A percentile compares a stretch with the other conserved stretches of the same genome.
Conservation (phyloP, 768 basidiomycete species). For the Kwoniella heveanensis region DNA sequence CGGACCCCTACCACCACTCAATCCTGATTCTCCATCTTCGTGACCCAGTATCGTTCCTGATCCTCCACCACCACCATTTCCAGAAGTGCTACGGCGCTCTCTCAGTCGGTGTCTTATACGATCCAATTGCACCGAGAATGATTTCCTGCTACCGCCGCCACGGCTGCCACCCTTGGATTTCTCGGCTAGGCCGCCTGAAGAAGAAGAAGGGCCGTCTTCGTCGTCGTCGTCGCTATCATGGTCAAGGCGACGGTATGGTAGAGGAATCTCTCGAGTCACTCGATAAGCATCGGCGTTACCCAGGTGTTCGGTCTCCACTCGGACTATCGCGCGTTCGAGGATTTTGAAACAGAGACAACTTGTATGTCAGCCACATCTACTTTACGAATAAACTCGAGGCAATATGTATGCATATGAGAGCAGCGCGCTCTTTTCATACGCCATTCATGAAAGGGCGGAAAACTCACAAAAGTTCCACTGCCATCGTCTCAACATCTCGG, state of each 20-base stretch:
- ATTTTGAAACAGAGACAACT: no score
- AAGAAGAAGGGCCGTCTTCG: slow-evolving; percentile 24
- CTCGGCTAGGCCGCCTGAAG: background rate
- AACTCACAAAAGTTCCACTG: slow-evolving; percentile 92
- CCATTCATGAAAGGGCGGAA: no score
- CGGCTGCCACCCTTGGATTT: background rate
- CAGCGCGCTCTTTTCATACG: no score
- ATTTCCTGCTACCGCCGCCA: slow-evolving; percentile 4
- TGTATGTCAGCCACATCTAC: no score
- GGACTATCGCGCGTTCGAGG: no score
- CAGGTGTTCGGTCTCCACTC: slow-evolving; percentile 86
- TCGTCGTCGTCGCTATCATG: slow-evolving; percentile 59
- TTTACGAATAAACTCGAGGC: no score
- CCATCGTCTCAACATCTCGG: slow-evolving; percentile 78
- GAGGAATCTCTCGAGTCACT: slow-evolving; percentile 72
- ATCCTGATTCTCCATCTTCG: slow-evolving; percentile 3
- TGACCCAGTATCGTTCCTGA: background rate
- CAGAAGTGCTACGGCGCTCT: background rate
- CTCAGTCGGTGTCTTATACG: slow-evolving; percentile 15
- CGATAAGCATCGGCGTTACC: slow-evolving; percentile 93
- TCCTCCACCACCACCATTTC: background rate
- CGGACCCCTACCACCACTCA: no score
- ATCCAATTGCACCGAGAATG: slow-evolving; percentile 21
- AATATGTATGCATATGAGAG: no score
- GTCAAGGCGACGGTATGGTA: slow-evolving; percentile 68